phyloP scores from a whole-genome alignment of 805 yeast species.

The Nakazawaea pomicola region DNA sequence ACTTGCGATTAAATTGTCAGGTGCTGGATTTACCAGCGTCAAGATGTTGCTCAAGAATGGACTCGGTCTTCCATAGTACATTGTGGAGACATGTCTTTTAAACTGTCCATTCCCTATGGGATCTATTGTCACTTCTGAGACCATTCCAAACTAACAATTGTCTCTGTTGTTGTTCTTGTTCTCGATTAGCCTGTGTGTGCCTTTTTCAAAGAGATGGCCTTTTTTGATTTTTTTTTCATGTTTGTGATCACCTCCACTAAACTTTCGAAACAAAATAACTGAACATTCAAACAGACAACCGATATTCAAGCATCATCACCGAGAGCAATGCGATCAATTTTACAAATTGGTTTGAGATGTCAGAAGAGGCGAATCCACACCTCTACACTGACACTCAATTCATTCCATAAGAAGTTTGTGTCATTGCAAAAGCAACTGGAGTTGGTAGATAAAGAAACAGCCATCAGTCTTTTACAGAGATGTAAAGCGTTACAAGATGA shows the following conservation, averaged over 20 bases:
- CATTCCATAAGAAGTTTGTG: background rate
- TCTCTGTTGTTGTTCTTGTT: no score
- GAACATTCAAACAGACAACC: no score
- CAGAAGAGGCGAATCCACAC: background rate
- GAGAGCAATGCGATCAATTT: no score
- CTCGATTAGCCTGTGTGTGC: background rate
- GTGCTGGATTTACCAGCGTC: constrained; percentile 22
- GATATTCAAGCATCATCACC: no score
- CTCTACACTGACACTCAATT: no score
- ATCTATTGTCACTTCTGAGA: no score
- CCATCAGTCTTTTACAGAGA: constrained; percentile 14
- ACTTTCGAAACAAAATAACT: no score
- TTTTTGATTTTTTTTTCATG: no score
- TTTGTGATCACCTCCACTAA: no score
- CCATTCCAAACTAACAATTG: no score
- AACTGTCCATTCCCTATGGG: background rate
- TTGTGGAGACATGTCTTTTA: background rate
- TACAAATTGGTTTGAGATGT: no score
- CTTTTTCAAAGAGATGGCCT: no score
- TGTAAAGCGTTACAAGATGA: constrained; percentile 23
- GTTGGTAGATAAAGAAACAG: background rate
- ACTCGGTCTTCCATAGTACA: constrained; percentile 8
- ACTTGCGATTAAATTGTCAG: constrained; percentile 25
- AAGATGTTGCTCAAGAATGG: constrained; percentile 8
- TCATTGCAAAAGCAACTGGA: background rate